Evolutionary conservation across 768 basidiomycete genomes (phyloP).

Genomic region (Mycena leptocephala): DNA sequence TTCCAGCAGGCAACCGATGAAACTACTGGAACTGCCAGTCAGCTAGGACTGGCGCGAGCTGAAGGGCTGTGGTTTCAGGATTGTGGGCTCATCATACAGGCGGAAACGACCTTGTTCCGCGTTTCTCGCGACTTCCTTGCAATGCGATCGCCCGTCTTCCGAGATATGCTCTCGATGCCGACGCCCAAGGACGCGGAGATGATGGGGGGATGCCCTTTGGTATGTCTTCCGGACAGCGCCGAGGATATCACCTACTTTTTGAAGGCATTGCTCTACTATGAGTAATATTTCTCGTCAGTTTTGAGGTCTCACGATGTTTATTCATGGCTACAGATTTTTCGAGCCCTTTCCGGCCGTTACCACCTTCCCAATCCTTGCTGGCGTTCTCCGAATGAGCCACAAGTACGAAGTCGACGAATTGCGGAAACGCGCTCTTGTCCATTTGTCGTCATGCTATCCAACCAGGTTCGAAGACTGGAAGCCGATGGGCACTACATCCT

Average conservation of each 20-base stretch:
- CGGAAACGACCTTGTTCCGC: not conserved
- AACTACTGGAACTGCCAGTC: too few species aligned
- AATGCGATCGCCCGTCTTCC: not conserved
- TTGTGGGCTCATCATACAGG: too few species aligned
- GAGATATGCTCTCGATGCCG: not conserved
- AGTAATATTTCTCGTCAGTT: not conserved
- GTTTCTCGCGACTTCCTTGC: not conserved
- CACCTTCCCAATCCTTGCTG: not conserved
- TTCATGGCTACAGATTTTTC: not conserved
- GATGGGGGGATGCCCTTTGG: not conserved
- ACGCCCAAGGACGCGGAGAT: not conserved
- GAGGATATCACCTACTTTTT: not conserved
- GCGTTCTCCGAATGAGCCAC: slow-evolving; percentile 15
- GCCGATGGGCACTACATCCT: not conserved
- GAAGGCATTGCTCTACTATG: not conserved
- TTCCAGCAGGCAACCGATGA: too few species aligned
- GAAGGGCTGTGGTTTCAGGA: not conserved
- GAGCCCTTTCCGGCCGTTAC: not conserved
- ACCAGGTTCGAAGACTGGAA: not conserved
- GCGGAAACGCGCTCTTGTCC: not conserved
- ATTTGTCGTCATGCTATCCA: not conserved
- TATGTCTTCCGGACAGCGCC: not conserved
- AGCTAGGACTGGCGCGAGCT: not conserved
- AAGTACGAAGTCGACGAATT: slow-evolving; percentile 11
- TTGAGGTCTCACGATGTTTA: not conserved